These are phyloP conservation scores for Wickerhamiella siamensis DNA, from an alignment of 805 yeast genomes.

Conservation along the genomic window DNA sequence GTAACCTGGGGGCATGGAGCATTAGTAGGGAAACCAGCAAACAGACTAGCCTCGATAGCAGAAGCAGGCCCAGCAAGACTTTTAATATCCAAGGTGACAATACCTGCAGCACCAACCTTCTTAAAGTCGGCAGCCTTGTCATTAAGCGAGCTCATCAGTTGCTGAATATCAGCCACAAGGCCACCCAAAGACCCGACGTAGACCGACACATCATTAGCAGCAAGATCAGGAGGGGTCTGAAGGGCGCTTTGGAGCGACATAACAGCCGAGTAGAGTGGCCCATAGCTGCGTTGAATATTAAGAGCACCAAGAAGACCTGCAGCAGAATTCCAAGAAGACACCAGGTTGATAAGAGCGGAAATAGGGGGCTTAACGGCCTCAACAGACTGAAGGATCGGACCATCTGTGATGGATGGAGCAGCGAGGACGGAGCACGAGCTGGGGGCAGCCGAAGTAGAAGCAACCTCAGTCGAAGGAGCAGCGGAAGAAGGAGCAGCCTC, in stretches of 20 bases:
- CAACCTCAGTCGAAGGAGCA: background rate
- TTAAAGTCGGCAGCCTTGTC: conserved; percentile 15
- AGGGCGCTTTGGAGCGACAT: conserved; percentile 6
- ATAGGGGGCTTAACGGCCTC: background rate
- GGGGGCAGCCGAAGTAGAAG: too few relatives aligned
- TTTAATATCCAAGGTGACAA: conserved; percentile 15
- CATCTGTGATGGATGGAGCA: too few relatives aligned
- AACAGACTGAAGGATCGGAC: too few relatives aligned
- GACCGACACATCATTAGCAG: conserved; percentile 10
- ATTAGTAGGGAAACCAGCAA: too few relatives aligned
- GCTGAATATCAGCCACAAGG: conserved; percentile 6
- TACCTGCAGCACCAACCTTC: conserved; percentile 14
- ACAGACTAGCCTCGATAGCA: conserved; percentile 9
- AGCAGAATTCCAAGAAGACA: conserved; percentile 9
- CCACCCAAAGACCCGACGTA: conserved; percentile 5
- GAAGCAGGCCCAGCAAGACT: conserved; percentile 13
- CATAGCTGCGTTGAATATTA: conserved; percentile 18
- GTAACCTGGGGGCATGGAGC: too few relatives aligned
- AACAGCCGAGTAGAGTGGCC: conserved; percentile 14
- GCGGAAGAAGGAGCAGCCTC: background rate
- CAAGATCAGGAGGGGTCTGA: conserved; percentile 4
- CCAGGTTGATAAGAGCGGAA: conserved; percentile 4
- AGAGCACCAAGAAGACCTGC: conserved; percentile 22
- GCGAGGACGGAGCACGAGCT: too few relatives aligned
- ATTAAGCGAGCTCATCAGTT: conserved; percentile 11